Evolutionary conservation across 495 filamentous ascomycete species (phyloP).

Genomic region (Parmelia sp.): DNA sequence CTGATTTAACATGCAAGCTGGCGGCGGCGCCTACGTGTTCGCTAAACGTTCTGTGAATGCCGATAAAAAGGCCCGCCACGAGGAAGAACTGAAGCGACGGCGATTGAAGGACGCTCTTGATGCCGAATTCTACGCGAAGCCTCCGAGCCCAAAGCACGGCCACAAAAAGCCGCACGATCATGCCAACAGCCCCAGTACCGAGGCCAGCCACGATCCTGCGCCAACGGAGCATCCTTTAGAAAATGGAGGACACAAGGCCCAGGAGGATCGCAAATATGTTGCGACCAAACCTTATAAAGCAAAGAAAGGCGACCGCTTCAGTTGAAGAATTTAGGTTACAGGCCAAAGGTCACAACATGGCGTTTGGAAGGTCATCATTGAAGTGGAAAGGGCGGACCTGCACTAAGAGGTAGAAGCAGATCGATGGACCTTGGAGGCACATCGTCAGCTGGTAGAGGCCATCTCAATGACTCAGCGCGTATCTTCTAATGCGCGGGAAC

Average conservation of each 20-base stretch:
- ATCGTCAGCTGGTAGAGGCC: background rate
- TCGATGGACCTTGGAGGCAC: background rate
- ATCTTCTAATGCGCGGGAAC: background rate
- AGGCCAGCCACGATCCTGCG: slow-evolving; percentile 75
- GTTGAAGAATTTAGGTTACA: slow-evolving; percentile 14
- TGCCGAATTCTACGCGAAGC: slow-evolving; percentile 33
- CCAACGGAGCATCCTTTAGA: slow-evolving; percentile 76
- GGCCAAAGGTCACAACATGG: slow-evolving; percentile 8
- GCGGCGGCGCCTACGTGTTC: slow-evolving; percentile 92
- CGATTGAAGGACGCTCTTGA: slow-evolving; percentile 55
- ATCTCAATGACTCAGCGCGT: background rate
- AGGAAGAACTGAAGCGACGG: slow-evolving; percentile 59
- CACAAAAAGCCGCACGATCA: slow-evolving; percentile 41
- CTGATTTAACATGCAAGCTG: slow-evolving; percentile 45
- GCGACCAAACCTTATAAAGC: slow-evolving; percentile 63
- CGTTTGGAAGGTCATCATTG: background rate
- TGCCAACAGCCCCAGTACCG: slow-evolving; percentile 68
- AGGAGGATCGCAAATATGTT: slow-evolving; percentile 90
- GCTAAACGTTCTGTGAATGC: slow-evolving; percentile 91
- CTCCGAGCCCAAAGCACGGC: slow-evolving; percentile 24
- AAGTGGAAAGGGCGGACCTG: background rate
- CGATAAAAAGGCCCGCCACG: slow-evolving; percentile 66
- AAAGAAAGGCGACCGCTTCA: slow-evolving; percentile 77
- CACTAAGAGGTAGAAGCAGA: background rate
- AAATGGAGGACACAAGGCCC: slow-evolving; percentile 59